Evolutionary conservation across 2,329 filamentous ascomycete genomes (phyloP).

Genomic region (Aspergillus japonicus): DNA sequence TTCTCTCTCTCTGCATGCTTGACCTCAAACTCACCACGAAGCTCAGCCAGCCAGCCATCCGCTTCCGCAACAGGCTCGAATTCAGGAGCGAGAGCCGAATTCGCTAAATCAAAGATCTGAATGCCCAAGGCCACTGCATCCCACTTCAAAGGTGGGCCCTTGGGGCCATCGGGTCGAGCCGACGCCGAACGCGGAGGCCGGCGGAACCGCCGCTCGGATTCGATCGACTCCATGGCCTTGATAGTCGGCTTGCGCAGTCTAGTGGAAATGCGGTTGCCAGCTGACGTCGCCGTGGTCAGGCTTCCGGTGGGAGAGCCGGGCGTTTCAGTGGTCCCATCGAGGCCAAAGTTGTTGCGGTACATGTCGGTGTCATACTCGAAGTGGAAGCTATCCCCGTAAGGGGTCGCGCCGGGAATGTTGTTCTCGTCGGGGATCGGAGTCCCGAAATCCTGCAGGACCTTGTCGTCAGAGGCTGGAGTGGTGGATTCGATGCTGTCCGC

Average conservation of each 20-base stretch:
- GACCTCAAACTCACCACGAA: slow-evolving; percentile 13
- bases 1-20: slow-evolving; percentile 7
- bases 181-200: slow-evolving; percentile 16
- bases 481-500: slow-evolving; percentile 13
- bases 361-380: slow-evolving; percentile 24
- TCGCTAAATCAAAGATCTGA: slow-evolving; percentile 19
- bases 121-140: slow-evolving; percentile 12
- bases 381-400: slow-evolving; percentile 12
- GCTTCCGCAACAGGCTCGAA: slow-evolving; percentile 13
- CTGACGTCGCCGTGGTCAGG: slow-evolving; percentile 18
- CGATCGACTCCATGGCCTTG: slow-evolving; percentile 20
- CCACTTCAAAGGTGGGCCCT: background rate
- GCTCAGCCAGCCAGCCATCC: slow-evolving; percentile 17
- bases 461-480: slow-evolving; percentile 13
- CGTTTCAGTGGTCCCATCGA: slow-evolving; percentile 21
- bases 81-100: slow-evolving; percentile 15
- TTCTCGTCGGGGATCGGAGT: background rate
- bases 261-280: slow-evolving; percentile 17
- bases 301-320: slow-evolving; percentile 20
- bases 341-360: slow-evolving; percentile 22
- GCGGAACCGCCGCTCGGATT: slow-evolving; percentile 21
- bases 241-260: slow-evolving; percentile 24
- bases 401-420: background rate
- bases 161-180: slow-evolving; percentile 6
- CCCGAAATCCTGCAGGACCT: background rate